These are phyloP conservation scores for Fusarium odoratissimum DNA, from an alignment of 2,329 filamentous ascomycete species.

Conservation along the genomic window DNA sequence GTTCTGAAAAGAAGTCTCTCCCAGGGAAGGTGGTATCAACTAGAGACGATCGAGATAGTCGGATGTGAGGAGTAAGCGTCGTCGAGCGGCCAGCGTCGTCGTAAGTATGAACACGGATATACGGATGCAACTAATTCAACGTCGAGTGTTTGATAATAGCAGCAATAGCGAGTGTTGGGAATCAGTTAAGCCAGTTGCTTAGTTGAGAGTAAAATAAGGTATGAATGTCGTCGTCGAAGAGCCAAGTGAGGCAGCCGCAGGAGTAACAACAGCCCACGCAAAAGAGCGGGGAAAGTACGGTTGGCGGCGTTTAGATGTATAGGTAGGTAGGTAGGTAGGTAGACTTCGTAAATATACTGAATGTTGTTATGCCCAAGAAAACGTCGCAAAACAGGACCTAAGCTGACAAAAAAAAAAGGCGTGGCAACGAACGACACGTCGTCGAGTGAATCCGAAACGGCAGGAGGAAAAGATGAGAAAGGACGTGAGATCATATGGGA, in stretches of 20 bases:
- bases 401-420: conserved; percentile 24
- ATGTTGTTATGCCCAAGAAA: conserved; percentile 5
- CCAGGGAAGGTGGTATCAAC: neutral
- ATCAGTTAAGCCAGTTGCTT: conserved; percentile 17
- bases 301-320: conserved; percentile 10
- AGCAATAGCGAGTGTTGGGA: conserved; percentile 23
- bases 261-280: conserved; percentile 35
- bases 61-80: conserved; percentile 22
- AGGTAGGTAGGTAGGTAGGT: neutral
- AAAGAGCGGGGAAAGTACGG: conserved; percentile 37
- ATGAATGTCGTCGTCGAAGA: conserved; percentile 24
- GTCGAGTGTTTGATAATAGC: neutral
- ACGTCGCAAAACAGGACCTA: conserved; percentile 18
- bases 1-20: neutral
- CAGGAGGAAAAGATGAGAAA: conserved; percentile 27
- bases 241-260: conserved; percentile 28
- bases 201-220: conserved; percentile 22
- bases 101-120: conserved; percentile 1
- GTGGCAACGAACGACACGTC: conserved; percentile 45
- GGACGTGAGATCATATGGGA: conserved; percentile 30
- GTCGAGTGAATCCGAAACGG: conserved; percentile 37
- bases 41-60: conserved; percentile 1
- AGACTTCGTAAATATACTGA: conserved; percentile 4
- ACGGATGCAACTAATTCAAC: neutral
- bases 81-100: conserved; percentile 41